Evolutionary conservation across 1,284 basidiomycete species (phyloP).

Genomic region (Fomitopsis schrenkii): DNA sequence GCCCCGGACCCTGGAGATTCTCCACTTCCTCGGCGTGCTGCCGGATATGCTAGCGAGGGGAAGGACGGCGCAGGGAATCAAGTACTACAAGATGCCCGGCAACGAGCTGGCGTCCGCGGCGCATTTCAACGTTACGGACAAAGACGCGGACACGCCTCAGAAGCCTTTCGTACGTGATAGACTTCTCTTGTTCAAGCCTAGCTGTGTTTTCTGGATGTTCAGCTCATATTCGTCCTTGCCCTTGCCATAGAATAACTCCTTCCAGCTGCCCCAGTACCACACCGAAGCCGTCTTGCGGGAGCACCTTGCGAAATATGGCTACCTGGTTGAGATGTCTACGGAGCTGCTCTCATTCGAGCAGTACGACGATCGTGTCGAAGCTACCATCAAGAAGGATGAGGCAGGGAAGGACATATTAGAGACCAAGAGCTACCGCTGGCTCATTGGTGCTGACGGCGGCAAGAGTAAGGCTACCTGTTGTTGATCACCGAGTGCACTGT

Average conservation of each 20-base stretch:
- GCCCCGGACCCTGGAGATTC: slow-evolving; percentile 14
- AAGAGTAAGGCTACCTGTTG: slow-evolving; percentile 18
- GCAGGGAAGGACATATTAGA: slow-evolving; percentile 3
- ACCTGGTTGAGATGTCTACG: slow-evolving; percentile 25
- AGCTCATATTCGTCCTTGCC: too few species aligned
- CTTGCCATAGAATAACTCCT: slow-evolving; percentile 5
- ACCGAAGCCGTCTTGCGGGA: slow-evolving; percentile 24
- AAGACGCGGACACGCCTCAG: slow-evolving; percentile 10
- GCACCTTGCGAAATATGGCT: slow-evolving; percentile 20
- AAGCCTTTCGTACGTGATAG: not conserved
- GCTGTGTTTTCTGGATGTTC: not conserved
- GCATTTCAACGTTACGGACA: not conserved
- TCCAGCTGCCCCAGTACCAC: slow-evolving; percentile 23
- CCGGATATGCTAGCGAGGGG: slow-evolving; percentile 7
- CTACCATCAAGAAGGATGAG: slow-evolving; percentile 4
- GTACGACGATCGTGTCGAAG: slow-evolving; percentile 16
- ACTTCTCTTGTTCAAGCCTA: slow-evolving; percentile 12
- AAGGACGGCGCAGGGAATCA: not conserved
- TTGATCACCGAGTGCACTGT: not conserved
- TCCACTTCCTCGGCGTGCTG: slow-evolving; percentile 11
- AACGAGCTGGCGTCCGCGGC: slow-evolving; percentile 6
- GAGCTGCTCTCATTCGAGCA: slow-evolving; percentile 25
- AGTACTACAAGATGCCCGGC: slow-evolving; percentile 10
- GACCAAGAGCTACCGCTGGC: slow-evolving; percentile 13
- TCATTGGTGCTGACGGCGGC: slow-evolving; percentile 34